Base-by-base conservation (phyloP, 2,329 filamentous ascomycete species). In the Magnaporthiopsis rhizophila region DNA sequence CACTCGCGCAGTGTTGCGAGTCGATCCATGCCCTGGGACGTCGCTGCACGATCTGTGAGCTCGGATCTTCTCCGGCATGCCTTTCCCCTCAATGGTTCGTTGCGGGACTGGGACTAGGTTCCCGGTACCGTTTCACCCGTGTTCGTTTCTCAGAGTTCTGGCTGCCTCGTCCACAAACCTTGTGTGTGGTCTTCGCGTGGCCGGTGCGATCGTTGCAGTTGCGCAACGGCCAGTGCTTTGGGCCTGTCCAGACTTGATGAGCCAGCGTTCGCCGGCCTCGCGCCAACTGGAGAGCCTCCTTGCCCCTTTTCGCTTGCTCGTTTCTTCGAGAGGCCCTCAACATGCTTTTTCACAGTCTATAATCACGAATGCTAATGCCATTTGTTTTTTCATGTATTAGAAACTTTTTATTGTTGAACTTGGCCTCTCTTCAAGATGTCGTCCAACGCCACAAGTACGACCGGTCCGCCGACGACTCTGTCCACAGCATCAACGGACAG, bases 401-500 rank as follows among this genome's bases (percentile, higher is more conserved):
- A 15, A 45, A 18, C 38, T 6, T 66, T 38, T 70, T 71, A 36
- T 65, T 70, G 66, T 65, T 73, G 56, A 69, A 18, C 65, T 65
- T 71, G 70, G 62, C 67, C 69, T 62, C 61, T 64, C 62, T 71
- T 74, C 68, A 66, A 65, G 65, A 76, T 76, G 74, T 72, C 71
- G n/a, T 38, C 34, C 62, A 69, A 69, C 64, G 64, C 62, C 58
- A 72, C 71, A 65, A 71, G 69, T 68, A 67, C 68, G 65, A 65
- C 32, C 36, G 65, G 59, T 64, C 64, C 66, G 66, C 62, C 67
- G 57, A 56, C 67, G 66, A 63, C 62, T 61, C 64, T 30, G 58
- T 58, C 65, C 62, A 59, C 24, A 65, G 9, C 30, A 58, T 50
- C 62, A 62, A 61, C 62, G 65, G 64, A 32, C 67, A 28, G 64